phyloP scores from a whole-genome alignment of 2,329 filamentous ascomycete genomes.

The Rhynchosporium agropyri region DNA sequence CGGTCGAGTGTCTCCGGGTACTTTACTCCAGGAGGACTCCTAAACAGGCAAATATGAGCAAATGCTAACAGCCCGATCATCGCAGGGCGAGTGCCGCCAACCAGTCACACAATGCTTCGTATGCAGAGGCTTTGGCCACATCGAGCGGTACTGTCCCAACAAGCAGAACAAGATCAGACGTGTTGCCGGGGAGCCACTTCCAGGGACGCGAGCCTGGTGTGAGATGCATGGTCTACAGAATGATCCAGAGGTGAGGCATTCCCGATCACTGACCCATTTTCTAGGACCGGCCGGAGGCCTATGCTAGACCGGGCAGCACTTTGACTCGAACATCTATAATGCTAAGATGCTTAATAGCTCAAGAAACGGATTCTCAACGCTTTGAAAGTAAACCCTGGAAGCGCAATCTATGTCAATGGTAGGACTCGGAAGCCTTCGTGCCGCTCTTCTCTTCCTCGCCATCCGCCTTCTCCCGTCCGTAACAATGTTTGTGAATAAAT shows the following conservation, averaged over 20 bases:
- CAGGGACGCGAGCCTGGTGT: constrained; percentile 33
- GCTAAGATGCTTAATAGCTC: constrained; percentile 5
- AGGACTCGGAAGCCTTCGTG: no score
- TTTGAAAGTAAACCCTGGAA: constrained; percentile 32
- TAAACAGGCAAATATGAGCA: no score
- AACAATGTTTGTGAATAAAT: no score
- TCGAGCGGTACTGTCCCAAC: constrained; percentile 34
- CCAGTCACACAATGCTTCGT: constrained; percentile 27
- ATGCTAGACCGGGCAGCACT: not conserved
- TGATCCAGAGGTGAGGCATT: constrained; percentile 20
- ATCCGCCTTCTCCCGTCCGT: no score
- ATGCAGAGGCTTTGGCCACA: constrained; percentile 31
- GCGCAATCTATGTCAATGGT: constrained; percentile 31
- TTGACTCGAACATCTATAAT: not conserved
- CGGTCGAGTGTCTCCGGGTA: no score
- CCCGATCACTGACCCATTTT: not conserved
- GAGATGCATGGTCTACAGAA: constrained; percentile 29
- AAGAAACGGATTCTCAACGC: constrained; percentile 30
- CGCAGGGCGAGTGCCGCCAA: constrained; percentile 25
- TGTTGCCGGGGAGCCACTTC: constrained; percentile 26
- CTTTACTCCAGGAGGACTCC: no score
- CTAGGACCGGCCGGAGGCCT: not conserved
- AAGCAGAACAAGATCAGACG: constrained; percentile 17
- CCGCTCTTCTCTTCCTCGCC: no score
- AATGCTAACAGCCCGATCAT: no score